Evolutionary conservation across 2,329 filamentous ascomycete species (phyloP), one percentile per base, ranked within the genome.

Genomic region (Elsinoe batatas): DNA sequence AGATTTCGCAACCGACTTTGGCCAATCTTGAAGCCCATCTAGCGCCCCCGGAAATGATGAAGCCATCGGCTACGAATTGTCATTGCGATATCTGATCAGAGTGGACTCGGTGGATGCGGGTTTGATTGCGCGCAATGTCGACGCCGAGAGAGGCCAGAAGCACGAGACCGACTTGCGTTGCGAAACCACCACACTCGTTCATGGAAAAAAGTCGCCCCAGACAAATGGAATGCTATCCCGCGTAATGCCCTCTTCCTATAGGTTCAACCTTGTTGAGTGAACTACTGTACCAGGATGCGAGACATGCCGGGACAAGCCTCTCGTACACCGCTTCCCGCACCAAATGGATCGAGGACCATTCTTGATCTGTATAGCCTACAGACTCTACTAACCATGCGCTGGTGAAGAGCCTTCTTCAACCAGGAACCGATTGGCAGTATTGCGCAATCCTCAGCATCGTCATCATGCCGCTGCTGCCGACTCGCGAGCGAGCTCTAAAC

Each of bases 1-100:
- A 55, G 47, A 51, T 51, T 51, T 49, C 44, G 15, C 44, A 51
- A 35, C 32, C 47, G 35, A 22, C 47, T 37, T 49, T 26, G 36
- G 47, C 26, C 47, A 36, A 51, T 51, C 18, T 51, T 33, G 17
- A 13, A 36, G 26, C 26, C 26, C 26, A 30, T 51, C 47, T 51
- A 51, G 47, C 33, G 47, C 35, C n/a, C 47, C n/a, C 47, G 47
- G 47, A 35, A 51, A 51, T 38, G 47, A 51, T 35, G 47, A 51
- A 33, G 47, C 47, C 47, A 38, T 32, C 47, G 18, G 35, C 40
- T 44, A n/a, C 10, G 40, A 44, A 44, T 44, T 44, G 40, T 44
- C 40, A 44, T 44, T 44, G 40, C 40, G 40, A 44, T 44, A 38
- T 38, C 36, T 30, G 7, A 8, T 5, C 26, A 30, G 26, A 30